Conservation (phyloP, 2,329 filamentous ascomycete genomes). For the Colletotrichum falcatum region DNA sequence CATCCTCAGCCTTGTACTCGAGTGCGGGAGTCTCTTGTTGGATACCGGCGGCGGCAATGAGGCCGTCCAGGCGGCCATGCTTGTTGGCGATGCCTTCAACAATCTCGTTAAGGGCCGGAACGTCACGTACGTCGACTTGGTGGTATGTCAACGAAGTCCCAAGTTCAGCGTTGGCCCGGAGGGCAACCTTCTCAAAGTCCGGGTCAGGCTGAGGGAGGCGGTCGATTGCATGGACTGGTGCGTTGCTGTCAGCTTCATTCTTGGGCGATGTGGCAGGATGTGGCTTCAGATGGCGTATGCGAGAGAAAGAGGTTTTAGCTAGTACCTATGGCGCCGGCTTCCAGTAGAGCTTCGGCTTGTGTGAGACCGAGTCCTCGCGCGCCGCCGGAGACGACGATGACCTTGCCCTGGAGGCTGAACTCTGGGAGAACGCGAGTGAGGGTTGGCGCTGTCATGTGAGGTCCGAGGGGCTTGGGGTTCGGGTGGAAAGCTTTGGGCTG, state of each 20-base stretch:
- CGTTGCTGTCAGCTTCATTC: background rate
- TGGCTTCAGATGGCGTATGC: background rate
- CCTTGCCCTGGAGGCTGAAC: constrained; percentile 80
- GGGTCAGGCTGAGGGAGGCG: constrained; percentile 63
- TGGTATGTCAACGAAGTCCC: constrained; percentile 78
- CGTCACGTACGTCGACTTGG: constrained; percentile 83
- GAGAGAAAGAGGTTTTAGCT: background rate
- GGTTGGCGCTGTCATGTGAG: constrained; percentile 42
- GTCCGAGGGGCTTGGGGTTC: constrained; percentile 23
- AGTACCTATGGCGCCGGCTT: constrained; percentile 78
- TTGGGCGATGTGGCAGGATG: background rate
- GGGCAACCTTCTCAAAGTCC: constrained; percentile 74
- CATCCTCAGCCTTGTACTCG: constrained; percentile 81
- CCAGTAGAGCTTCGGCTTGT: constrained; percentile 81
- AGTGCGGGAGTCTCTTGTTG: constrained; percentile 87
- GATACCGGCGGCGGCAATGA: constrained; percentile 77
- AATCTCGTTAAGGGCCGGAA: constrained; percentile 73
- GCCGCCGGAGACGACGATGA: constrained; percentile 81
- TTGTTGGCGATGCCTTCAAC: constrained; percentile 76
- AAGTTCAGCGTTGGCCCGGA: constrained; percentile 72
- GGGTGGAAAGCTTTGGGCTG: constrained; percentile 31
- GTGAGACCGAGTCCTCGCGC: constrained; percentile 82
- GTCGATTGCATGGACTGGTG: constrained; percentile 74
- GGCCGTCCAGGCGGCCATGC: constrained; percentile 81
- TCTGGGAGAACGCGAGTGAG: constrained; percentile 67